Conservation (phyloP, 2,329 filamentous ascomycete species). For the Stachybotrys elegans region DNA sequence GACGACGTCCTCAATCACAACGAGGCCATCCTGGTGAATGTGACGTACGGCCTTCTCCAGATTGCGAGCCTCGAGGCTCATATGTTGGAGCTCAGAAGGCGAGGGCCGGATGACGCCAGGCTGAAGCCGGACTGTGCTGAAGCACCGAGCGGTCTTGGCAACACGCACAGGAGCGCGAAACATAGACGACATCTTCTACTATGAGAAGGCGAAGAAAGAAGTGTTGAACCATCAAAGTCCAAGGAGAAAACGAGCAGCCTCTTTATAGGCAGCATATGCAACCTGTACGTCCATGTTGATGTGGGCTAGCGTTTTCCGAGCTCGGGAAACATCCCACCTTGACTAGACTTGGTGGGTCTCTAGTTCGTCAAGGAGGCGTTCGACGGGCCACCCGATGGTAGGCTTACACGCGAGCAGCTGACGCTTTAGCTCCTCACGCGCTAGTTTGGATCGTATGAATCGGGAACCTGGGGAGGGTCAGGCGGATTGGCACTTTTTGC, state of each 20-base stretch:
- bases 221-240: too few relatives aligned
- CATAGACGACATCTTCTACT: too few relatives aligned
- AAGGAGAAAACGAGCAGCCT: too few relatives aligned
- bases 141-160: too few relatives aligned
- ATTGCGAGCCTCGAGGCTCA: constrained; percentile 38
- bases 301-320: constrained; percentile 15
- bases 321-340: constrained; percentile 17
- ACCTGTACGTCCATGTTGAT: too few relatives aligned
- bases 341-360: neutral
- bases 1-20: constrained; percentile 50
- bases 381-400: constrained; percentile 33
- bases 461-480: constrained; percentile 20
- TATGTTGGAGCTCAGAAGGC: constrained; percentile 31
- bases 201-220: too few relatives aligned
- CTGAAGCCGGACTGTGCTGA: too few relatives aligned
- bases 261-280: too few relatives aligned
- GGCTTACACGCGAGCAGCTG: constrained; percentile 27
- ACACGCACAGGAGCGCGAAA: too few relatives aligned
- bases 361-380: constrained; percentile 25
- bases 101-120: constrained; percentile 28
- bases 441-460: constrained; percentile 19
- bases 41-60: constrained; percentile 50
- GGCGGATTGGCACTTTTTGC: too few relatives aligned
- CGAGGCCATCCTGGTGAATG: constrained; percentile 48
- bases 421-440: constrained; percentile 25